These are phyloP conservation scores for Bipolaris zeicola DNA, from an alignment of 2,329 filamentous ascomycete genomes.

Conservation along the genomic window DNA sequence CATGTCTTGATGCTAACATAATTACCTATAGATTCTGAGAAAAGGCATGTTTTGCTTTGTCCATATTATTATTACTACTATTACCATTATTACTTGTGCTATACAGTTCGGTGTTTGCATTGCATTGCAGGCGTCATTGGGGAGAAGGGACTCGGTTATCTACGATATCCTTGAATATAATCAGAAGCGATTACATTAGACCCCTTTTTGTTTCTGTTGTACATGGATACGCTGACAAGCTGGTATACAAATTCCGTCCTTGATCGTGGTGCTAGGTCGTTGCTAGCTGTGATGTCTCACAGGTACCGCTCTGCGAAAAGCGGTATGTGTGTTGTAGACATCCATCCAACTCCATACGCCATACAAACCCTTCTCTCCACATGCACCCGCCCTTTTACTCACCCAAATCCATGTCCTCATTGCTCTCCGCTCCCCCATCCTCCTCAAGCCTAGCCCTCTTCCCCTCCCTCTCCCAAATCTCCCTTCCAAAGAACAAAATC, in stretches of 20 bases:
- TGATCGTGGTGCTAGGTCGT: too few relatives aligned
- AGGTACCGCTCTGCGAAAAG: too few relatives aligned
- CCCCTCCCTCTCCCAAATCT: not conserved
- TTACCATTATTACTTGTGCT: not conserved
- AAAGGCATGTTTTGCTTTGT: conserved; percentile 3
- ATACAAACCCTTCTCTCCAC: too few relatives aligned
- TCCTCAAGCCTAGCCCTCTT: not conserved
- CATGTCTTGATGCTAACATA: not conserved
- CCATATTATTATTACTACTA: not conserved
- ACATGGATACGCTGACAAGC: too few relatives aligned
- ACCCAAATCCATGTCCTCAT: not conserved
- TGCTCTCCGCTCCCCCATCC: not conserved
- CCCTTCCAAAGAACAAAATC: not conserved
- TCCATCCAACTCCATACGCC: too few relatives aligned
- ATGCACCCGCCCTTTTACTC: too few relatives aligned
- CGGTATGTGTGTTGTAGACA: too few relatives aligned
- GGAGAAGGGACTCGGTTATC: conserved; percentile 6
- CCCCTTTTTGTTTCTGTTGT: too few relatives aligned
- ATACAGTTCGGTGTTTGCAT: conserved; percentile 7
- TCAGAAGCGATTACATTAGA: conserved; percentile 8
- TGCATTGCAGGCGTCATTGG: conserved; percentile 35
- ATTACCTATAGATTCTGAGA: conserved; percentile 13
- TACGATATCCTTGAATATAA: conserved; percentile 13
- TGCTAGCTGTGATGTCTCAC: too few relatives aligned
- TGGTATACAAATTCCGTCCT: conserved; percentile 49